phyloP scores from a whole-genome alignment of 2,329 filamentous ascomycete species.

The Phyllosticta citribraziliensis region DNA sequence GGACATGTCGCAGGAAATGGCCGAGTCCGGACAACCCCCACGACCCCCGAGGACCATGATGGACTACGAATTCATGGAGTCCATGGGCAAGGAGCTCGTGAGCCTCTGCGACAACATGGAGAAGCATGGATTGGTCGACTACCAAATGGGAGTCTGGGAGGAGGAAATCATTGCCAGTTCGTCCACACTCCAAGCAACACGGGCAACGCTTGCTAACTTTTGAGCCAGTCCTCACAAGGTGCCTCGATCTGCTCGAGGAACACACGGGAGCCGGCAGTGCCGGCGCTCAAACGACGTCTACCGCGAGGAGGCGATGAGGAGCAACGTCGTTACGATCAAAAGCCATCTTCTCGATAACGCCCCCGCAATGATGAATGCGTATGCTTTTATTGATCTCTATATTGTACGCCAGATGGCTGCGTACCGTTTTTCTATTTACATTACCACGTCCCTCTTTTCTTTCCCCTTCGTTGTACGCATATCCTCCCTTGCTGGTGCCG shows the following conservation, averaged over 20 bases:
- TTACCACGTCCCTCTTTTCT: not conserved
- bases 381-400: slow-evolving; percentile 2
- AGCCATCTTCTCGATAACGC: slow-evolving; percentile 8
- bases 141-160: slow-evolving; percentile 94
- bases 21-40: slow-evolving; percentile 49
- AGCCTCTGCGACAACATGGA: slow-evolving; percentile 79
- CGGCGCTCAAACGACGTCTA: slow-evolving; percentile 19
- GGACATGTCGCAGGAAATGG: slow-evolving; percentile 53
- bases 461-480: not conserved
- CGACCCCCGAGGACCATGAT: slow-evolving; percentile 56
- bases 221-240: slow-evolving; percentile 40
- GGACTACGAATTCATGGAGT: slow-evolving; percentile 57
- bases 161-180: slow-evolving; percentile 78
- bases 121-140: slow-evolving; percentile 88
- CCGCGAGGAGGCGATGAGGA: slow-evolving; percentile 26
- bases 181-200: slow-evolving; percentile 26
- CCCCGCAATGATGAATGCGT: slow-evolving; percentile 9
- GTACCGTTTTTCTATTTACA: not conserved
- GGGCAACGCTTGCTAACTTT: not conserved
- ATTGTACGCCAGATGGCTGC: slow-evolving; percentile 4
- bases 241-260: slow-evolving; percentile 44
- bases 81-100: slow-evolving; percentile 74
- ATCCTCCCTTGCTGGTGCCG: not conserved
- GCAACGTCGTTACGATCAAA: not conserved
- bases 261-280: slow-evolving; percentile 19